phyloP scores from a whole-genome alignment of 2,329 filamentous ascomycete genomes.

The Chaetomium sp. region DNA sequence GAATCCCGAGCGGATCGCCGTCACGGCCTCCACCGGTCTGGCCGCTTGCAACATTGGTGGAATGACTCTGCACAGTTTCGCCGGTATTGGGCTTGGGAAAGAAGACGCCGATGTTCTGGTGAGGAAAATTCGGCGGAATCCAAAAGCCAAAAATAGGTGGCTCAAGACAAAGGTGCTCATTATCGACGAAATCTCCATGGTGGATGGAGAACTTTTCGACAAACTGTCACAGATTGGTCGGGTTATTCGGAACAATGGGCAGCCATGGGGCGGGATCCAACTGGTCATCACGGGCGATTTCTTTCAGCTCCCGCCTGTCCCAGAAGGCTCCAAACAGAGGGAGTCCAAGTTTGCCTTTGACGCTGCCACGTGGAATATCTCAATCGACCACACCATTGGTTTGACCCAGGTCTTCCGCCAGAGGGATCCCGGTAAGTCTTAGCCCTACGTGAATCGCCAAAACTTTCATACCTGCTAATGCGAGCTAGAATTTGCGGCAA shows the following conservation, averaged over 20 bases:
- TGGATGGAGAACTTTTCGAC: constrained; percentile 93
- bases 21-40: constrained; percentile 91
- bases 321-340: constrained; percentile 50
- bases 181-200: constrained; percentile 97
- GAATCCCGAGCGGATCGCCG: constrained; percentile 78
- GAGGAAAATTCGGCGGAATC: constrained; percentile 84
- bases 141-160: constrained; percentile 86
- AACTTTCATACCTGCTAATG: constrained; percentile 18
- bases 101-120: constrained; percentile 73
- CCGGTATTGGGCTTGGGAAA: constrained; percentile 91
- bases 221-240: constrained; percentile 87
- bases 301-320: constrained; percentile 92
- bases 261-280: constrained; percentile 93
- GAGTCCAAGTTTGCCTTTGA: constrained; percentile 88
- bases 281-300: constrained; percentile 95
- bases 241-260: constrained; percentile 78
- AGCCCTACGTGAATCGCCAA: neutral
- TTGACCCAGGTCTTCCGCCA: constrained; percentile 95
- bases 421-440: constrained; percentile 61
- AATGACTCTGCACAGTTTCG: constrained; percentile 91
- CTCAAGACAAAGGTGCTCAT: constrained; percentile 79
- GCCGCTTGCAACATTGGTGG: constrained; percentile 96
- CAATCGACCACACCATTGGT: constrained; percentile 91
- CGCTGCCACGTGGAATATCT: constrained; percentile 82
- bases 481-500: constrained; percentile 67